Base-by-base conservation (phyloP, 164 flowering plant species). In the Akebia trifoliata region DNA sequence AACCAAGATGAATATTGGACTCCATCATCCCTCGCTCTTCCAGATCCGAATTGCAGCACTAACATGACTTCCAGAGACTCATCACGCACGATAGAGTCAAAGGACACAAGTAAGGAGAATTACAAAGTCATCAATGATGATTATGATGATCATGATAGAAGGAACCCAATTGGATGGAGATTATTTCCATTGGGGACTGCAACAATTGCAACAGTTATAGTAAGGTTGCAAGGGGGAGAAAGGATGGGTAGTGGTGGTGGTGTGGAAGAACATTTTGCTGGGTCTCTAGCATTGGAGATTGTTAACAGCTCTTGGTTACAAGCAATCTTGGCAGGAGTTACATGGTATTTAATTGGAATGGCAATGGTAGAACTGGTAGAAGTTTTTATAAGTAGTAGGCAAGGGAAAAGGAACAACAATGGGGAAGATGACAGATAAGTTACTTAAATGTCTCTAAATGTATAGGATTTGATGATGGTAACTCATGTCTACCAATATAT, bases 261-360 rank as follows among this genome's bases (percentile, higher is more conserved):
- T 11, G 2, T 92, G 31, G 29, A 73, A 18, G 78, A 80, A 8
- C 98, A 93, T 52, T 24, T 82, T 1, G 89, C 76, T 4, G 97
- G 97, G 12, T 67, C 83, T 6, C 22, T 76, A 2, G 81, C 78
- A 2, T 38, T 85, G 72, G 72, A 77, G 8, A 55, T 89, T 37
- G 86, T 92, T 6, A 89, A 89, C 18, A 92, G 96, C 69, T 73
- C 78, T 25, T 77, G 84, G 89, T 57, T 74, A 21, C 90, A 77
- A 60, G 78, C 75, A 4, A 35, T 71, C 11, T 66, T 82, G 54
- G 89, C 93, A 2, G 86, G 82, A 39, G 15, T 78, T 44, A 74
- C 90, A 4, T 92, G 98, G 98, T 88, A 78, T 61, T 49, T 77
- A 17, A 70, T 88, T 55, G 90, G 86, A 48, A 44, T 69, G 32